These are phyloP conservation scores for Coemansia sp. DNA, from an alignment of 192 early-diverging fungal genomes.

Conservation along the genomic window DNA sequence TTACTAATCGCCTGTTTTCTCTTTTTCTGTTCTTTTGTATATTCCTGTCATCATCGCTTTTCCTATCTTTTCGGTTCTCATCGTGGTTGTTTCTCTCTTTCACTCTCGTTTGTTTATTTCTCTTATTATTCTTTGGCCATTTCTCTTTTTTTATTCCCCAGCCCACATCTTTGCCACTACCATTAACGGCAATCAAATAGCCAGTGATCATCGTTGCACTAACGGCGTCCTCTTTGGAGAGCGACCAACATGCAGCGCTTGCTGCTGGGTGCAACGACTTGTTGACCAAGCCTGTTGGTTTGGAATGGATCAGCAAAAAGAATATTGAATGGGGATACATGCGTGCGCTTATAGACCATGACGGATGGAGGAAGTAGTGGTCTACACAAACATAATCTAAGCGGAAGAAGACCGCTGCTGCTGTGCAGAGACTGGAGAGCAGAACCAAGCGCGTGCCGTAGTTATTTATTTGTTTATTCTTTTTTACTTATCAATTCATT, in stretches of 20 bases:
- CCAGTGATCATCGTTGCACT: constrained; percentile 88
- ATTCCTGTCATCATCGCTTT: no score
- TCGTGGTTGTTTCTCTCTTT: no score
- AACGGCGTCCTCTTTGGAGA: constrained; percentile 73
- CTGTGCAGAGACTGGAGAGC: not conserved
- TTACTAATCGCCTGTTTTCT: no score
- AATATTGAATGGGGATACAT: constrained; percentile 92
- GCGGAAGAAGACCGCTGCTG: not conserved
- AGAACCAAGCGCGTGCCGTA: not conserved
- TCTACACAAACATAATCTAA: constrained; percentile 12
- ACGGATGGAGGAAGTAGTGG: constrained; percentile 54
- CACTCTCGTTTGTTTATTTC: no score
- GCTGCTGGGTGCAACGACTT: constrained; percentile 90
- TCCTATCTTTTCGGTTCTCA: no score
- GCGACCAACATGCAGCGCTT: constrained; percentile 71
- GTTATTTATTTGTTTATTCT: not conserved
- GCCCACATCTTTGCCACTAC: constrained; percentile 32
- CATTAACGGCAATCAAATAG: constrained; percentile 36
- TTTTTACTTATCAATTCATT: not conserved
- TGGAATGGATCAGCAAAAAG: constrained; percentile 82
- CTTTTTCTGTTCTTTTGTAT: no score
- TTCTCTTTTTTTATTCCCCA: no score
- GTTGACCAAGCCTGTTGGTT: constrained; percentile 81
- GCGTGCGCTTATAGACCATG: constrained; percentile 88
- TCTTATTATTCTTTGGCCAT: no score